Percentiles rank a stretch among this genome's conserved stretches.
Evolutionary conservation across 2,329 filamentous ascomycete genomes (phyloP).

Genomic region (Penicillium sp.): DNA sequence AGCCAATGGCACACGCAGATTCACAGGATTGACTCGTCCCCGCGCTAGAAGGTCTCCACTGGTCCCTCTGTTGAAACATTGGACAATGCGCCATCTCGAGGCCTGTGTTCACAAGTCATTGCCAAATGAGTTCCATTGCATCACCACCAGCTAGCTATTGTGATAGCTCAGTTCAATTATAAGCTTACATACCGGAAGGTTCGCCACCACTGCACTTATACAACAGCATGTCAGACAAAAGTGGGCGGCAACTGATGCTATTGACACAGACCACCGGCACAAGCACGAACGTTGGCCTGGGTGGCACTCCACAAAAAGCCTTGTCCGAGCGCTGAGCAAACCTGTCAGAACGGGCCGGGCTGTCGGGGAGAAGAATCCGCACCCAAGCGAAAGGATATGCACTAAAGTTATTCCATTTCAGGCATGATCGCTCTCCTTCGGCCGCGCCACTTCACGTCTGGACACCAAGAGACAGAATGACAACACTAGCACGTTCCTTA

Average conservation of each 20-base stretch:
- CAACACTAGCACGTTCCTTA: neutral
- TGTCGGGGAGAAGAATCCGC: neutral
- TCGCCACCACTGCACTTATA: neutral
- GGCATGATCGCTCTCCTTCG: neutral
- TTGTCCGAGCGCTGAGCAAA: neutral
- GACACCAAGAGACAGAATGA: neutral
- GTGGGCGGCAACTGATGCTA: neutral
- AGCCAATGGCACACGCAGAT: neutral
- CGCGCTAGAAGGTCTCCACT: neutral
- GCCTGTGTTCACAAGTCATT: neutral
- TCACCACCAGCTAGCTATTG: neutral
- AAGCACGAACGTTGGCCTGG: neutral
- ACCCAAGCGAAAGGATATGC: slow-evolving; percentile 5
- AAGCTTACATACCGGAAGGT: neutral
- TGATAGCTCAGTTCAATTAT: neutral
- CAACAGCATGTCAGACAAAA: neutral
- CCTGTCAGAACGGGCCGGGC: neutral
- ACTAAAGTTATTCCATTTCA: neutral
- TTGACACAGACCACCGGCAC: neutral
- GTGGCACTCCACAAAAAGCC: neutral
- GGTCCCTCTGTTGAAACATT: neutral
- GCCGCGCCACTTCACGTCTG: neutral
- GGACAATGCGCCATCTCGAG: neutral
- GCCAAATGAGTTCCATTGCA: neutral
- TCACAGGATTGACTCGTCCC: neutral